Evolutionary conservation across 2,329 filamentous ascomycete genomes (phyloP).

Genomic region (Chaetomium strumarium): DNA sequence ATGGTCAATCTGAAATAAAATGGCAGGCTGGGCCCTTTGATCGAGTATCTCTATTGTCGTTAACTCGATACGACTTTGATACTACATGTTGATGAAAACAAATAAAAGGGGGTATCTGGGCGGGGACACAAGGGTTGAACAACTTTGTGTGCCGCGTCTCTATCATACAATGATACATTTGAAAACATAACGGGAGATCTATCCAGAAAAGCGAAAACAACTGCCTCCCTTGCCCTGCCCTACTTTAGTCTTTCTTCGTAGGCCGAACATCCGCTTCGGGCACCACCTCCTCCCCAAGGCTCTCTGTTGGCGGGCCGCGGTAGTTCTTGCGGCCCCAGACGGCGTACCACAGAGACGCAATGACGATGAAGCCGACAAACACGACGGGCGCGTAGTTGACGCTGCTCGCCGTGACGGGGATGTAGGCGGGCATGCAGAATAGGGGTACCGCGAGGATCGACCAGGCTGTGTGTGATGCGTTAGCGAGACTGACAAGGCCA

Average conservation of each 20-base stretch:
- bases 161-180: slow-evolving; percentile 12
- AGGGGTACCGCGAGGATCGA: slow-evolving; percentile 62
- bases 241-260: slow-evolving; percentile 19
- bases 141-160: slow-evolving; percentile 4
- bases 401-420: slow-evolving; percentile 52
- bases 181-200: slow-evolving; percentile 5
- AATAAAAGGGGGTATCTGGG: slow-evolving; percentile 1
- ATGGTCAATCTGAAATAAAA: background rate
- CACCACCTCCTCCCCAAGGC: slow-evolving; percentile 6
- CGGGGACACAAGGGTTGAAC: background rate
- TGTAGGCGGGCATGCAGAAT: slow-evolving; percentile 64
- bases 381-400: slow-evolving; percentile 74
- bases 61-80: too few species aligned
- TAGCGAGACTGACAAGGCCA: too few species aligned
- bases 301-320: slow-evolving; percentile 49
- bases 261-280: background rate
- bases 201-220: background rate
- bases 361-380: slow-evolving; percentile 58
- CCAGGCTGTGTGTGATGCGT: slow-evolving; percentile 45
- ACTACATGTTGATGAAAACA: background rate
- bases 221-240: too few species aligned
- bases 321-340: slow-evolving; percentile 66
- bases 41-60: too few species aligned
- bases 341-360: slow-evolving; percentile 62
- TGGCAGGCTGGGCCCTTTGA: background rate